Base-by-base conservation (phyloP, 345 rosid species). In the Mercurialis annua region DNA sequence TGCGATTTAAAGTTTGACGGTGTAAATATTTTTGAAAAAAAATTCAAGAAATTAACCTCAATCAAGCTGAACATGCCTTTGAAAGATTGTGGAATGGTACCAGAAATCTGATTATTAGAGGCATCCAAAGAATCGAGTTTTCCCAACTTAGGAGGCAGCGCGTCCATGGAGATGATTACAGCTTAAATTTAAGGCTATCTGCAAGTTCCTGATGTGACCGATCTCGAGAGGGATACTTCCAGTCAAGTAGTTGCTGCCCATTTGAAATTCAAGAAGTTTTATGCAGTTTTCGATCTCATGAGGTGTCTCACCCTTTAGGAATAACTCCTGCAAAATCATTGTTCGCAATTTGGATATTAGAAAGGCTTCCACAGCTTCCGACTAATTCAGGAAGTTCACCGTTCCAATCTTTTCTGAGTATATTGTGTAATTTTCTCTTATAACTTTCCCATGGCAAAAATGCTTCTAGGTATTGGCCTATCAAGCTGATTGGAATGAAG, bases 401-500 rank as follows among this genome's bases (percentile, higher is more conserved):
- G 2, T 65, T 76, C n/a, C 46, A 93, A 71, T 68, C 77, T 76
- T 59, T 93, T 93, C 82, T 84, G 87, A 7, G 98, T 90, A 62
- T 90, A 82, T 67, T 89, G 82, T 85, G 91, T 80, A 72, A 82
- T 67, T 76, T 85, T 82, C 70, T n/a, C n/a, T n/a, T n/a, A n/a
- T n/a, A 93, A 83, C 84, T 84, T 93, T 72, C 97, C 96, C 82
- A 70, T 85, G 51, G 81, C 78, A 67, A 93, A 93, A 62, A 93
- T 68, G 76, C 91, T 85, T 71, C 73, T 64, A 6, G 98, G 99
- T 44, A 93, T 86, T 60, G 80, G 46, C 81, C 97, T 96, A n/a
- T 76, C 81, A 10, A 93, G 89, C 74, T 76, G 77, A 74, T 93
- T 93, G 0, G 99, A 90, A 65, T 93, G 99, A 76, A 93, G 94